Percentiles rank a stretch among this genome's conserved stretches.
These are phyloP conservation scores for Pseudomicrostroma phylloplanum DNA, from an alignment of 1,284 basidiomycete genomes.

Conservation along the genomic window DNA sequence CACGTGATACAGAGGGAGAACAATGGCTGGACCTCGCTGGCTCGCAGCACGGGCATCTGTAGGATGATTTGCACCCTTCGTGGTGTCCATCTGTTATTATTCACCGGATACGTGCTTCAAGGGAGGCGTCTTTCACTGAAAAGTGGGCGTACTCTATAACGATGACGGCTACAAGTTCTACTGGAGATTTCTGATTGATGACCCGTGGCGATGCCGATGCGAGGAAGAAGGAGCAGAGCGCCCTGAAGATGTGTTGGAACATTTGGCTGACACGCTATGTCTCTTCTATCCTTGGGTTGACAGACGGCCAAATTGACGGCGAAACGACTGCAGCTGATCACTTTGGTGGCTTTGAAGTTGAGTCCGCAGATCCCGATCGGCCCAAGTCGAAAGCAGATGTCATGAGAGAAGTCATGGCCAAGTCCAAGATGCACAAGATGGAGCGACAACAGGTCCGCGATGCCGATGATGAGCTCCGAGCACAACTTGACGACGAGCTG, in stretches of 20 bases:
- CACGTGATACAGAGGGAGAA: constrained; percentile 6
- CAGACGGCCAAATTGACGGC: constrained; percentile 22
- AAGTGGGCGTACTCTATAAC: background rate
- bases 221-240: no score
- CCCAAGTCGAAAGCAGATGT: constrained; percentile 74
- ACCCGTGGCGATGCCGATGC: background rate
- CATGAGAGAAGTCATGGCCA: constrained; percentile 95
- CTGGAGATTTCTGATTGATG: constrained; percentile 48
- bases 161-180: constrained; percentile 37
- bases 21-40: no score
- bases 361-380: constrained; percentile 49
- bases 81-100: background rate
- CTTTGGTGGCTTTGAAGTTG: constrained; percentile 71
- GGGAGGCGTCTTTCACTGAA: background rate
- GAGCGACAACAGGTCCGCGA: constrained; percentile 81
- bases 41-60: constrained; percentile 13
- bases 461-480: constrained; percentile 75
- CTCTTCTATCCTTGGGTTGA: background rate
- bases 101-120: constrained; percentile 6
- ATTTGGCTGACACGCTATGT: background rate
- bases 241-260: background rate
- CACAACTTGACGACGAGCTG: constrained; percentile 82
- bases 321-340: constrained; percentile 53
- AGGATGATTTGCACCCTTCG: constrained; percentile 4
- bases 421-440: constrained; percentile 74